These are phyloP conservation scores for Cymbopogon flexuosus DNA, from an alignment of 202 grass and related monocot species.

Conservation along the genomic window DNA sequence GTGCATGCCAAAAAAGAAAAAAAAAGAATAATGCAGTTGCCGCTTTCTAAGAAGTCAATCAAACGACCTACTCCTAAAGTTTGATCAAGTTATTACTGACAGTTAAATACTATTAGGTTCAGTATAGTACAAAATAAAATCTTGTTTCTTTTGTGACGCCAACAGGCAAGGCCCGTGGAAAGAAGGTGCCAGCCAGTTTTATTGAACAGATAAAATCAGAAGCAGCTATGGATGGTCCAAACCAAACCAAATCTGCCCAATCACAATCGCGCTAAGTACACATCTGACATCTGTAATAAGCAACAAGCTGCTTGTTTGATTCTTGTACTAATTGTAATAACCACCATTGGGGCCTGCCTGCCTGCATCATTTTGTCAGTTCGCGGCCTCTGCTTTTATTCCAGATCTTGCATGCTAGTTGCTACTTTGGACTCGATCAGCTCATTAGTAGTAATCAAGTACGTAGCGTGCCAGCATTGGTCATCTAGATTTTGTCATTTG, in stretches of 20 bases:
- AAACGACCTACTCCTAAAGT: neutral
- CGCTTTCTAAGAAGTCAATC: neutral
- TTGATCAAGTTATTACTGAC: neutral
- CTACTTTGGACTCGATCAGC: neutral
- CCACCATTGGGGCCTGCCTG: neutral
- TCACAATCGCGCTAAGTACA: neutral
- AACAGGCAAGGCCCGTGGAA: neutral
- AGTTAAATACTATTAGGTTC: no score
- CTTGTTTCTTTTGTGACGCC: no score
- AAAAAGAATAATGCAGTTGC: neutral
- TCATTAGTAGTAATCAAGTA: neutral
- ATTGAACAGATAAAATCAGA: no score
- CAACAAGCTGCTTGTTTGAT: neutral
- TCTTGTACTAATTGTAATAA: neutral
- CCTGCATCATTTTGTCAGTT: neutral
- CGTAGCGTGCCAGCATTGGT: neutral
- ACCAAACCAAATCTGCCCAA: neutral
- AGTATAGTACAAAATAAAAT: no score
- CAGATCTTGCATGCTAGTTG: neutral
- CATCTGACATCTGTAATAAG: neutral
- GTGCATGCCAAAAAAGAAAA: neutral
- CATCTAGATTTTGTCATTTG: neutral
- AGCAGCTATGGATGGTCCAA: no score
- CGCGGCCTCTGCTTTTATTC: neutral
- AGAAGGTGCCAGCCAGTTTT: neutral